phyloP scores from a whole-genome alignment of 441 rosid species.

The Mallotus japonicus region DNA sequence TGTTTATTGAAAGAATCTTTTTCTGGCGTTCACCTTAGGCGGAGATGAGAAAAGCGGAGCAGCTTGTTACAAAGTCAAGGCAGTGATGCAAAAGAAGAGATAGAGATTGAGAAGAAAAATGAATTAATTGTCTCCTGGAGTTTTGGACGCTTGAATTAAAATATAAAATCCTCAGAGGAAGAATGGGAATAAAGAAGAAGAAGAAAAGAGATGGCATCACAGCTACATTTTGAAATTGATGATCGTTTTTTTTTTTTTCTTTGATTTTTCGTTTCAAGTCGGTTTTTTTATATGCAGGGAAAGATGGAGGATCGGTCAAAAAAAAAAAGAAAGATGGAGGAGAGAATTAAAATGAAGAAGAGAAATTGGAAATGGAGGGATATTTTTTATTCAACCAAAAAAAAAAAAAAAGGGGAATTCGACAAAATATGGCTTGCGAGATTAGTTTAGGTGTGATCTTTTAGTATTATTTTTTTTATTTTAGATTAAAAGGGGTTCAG shows the following conservation, averaged over 20 bases:
- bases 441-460: background rate
- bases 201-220: background rate
- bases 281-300: slow-evolving; percentile 1
- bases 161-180: background rate
- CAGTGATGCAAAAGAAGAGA: background rate
- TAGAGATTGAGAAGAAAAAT: background rate
- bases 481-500: no score
- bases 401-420: background rate
- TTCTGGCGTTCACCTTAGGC: background rate
- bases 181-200: background rate
- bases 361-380: slow-evolving; percentile 5
- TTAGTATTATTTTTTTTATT: no score
- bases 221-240: slow-evolving; percentile 18
- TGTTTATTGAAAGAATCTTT: no score
- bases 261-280: background rate
- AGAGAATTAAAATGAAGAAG: background rate
- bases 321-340: background rate
- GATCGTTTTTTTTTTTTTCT: background rate
- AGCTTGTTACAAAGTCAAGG: background rate
- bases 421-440: background rate
- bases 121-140: no score
- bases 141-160: background rate
- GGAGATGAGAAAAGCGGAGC: slow-evolving; percentile 1
- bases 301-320: background rate
- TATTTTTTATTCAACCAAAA: background rate